These are phyloP conservation scores for Macadamia tetraphylla DNA, from an alignment of 164 flowering plant genomes.

Conservation along the genomic window DNA sequence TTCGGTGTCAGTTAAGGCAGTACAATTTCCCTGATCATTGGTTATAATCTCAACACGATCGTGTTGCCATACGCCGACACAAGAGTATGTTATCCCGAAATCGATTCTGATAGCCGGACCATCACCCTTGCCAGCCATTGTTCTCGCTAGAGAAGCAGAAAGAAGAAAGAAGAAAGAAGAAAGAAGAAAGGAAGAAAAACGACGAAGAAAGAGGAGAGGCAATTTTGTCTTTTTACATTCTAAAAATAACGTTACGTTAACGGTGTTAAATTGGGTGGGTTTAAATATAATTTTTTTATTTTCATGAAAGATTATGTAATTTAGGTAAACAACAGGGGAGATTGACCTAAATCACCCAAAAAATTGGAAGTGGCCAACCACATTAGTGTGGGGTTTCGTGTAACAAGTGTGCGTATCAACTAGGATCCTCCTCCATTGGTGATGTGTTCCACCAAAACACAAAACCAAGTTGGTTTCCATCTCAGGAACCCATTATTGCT, in stretches of 20 bases:
- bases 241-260: no score
- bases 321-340: no score
- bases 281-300: no score
- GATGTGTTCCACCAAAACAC: background rate
- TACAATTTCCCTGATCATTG: slow-evolving; percentile 45
- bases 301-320: no score
- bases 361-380: no score
- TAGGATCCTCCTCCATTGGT: background rate
- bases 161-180: background rate
- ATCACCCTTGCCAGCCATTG: slow-evolving; percentile 43
- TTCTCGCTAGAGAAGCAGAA: background rate
- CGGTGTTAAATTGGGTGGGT: no score
- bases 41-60: slow-evolving; percentile 50
- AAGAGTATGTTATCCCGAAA: slow-evolving; percentile 45
- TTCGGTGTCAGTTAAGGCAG: slow-evolving; percentile 42
- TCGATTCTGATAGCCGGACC: slow-evolving; percentile 56
- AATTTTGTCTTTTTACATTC: no score
- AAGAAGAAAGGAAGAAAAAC: background rate
- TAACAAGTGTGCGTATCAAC: no score
- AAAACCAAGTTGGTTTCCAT: background rate
- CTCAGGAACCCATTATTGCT: no score
- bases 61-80: slow-evolving; percentile 49
- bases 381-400: background rate
- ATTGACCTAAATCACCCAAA: no score
- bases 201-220: no score